Evolutionary conservation across 2,329 filamentous ascomycete genomes (phyloP).

Genomic region (Ascochyta lentis): DNA sequence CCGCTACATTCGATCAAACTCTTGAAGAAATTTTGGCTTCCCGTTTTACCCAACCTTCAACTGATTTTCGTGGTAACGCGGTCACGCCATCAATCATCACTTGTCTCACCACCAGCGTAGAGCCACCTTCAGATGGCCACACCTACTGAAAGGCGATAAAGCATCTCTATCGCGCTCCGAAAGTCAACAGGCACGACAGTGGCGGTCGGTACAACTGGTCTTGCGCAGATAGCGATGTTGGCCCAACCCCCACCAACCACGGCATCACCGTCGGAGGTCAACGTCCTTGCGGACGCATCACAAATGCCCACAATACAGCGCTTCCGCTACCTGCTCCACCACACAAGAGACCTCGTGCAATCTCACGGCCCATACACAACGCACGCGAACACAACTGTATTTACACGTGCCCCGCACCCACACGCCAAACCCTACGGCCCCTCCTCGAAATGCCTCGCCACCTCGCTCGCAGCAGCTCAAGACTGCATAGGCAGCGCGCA

Average conservation of each 20-base stretch:
- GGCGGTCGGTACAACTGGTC: neutral
- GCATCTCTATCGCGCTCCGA: neutral
- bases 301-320: constrained; percentile 6
- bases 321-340: constrained; percentile 19
- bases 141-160: neutral
- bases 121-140: neutral
- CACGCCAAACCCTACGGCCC: neutral
- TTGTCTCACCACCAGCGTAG: constrained; percentile 4
- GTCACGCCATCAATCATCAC: constrained; percentile 2
- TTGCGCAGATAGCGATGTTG: neutral
- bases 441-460: constrained; percentile 15
- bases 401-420: constrained; percentile 8
- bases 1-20: neutral
- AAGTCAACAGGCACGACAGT: neutral
- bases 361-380: constrained; percentile 23
- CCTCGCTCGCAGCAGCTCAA: constrained; percentile 28
- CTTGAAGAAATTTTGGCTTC: too few species aligned
- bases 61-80: neutral
- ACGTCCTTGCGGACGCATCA: neutral
- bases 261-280: neutral
- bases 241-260: neutral
- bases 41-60: neutral
- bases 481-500: constrained; percentile 22
- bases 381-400: constrained; percentile 10
- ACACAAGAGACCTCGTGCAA: constrained; percentile 14